Conservation (phyloP, 2,329 filamentous ascomycete genomes). For the Ascochyta pisi region DNA sequence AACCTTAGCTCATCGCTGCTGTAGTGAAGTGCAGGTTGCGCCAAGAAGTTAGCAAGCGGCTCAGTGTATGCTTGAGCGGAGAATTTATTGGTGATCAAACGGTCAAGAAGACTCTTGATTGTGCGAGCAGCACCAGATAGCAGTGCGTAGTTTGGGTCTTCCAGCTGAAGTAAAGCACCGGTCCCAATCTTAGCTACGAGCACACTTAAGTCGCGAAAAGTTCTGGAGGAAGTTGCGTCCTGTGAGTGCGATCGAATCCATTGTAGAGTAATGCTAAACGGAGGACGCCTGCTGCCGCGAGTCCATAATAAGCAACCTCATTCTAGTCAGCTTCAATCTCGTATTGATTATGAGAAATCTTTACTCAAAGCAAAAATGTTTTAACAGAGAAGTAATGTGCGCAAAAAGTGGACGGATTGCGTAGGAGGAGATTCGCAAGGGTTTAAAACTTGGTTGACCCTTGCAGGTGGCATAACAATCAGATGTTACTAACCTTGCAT, state of each 20-base stretch:
- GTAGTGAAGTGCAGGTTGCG: background rate
- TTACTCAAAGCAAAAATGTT: no score
- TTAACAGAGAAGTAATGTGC: no score
- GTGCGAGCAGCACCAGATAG: constrained; percentile 1
- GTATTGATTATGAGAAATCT: no score
- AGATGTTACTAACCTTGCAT: constrained; percentile 34
- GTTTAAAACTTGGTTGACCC: no score
- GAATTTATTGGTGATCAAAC: background rate
- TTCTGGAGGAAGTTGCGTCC: background rate
- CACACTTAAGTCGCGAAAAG: background rate
- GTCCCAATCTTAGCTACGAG: background rate
- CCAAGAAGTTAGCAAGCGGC: background rate
- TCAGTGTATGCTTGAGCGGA: background rate
- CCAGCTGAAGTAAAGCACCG: background rate
- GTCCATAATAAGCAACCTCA: background rate
- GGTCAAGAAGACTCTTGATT: background rate
- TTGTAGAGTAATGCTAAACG: background rate
- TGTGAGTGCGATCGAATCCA: background rate
- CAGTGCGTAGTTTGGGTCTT: constrained; percentile 2
- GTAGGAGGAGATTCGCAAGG: background rate
- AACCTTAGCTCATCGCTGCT: background rate
- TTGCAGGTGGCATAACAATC: no score
- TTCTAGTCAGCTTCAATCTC: background rate
- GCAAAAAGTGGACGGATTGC: background rate
- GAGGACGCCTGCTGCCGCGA: background rate